Percentiles rank a stretch among this genome's conserved stretches.
Conservation (phyloP, 331 rosid species). For the Quercus lobata region DNA sequence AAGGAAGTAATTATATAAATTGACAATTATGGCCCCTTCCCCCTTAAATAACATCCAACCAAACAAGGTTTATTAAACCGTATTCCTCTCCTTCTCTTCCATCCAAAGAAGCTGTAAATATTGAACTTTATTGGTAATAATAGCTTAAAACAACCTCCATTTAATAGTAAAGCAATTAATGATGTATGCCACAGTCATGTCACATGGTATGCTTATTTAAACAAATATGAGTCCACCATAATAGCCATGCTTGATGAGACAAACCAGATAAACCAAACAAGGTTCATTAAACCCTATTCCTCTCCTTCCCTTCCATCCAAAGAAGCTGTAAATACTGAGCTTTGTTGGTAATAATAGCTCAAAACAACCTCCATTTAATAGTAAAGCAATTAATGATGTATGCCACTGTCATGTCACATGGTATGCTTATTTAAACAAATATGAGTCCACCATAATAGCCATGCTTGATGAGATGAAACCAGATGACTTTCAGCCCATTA, state of each 20-base stretch:
- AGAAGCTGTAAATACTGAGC: background rate
- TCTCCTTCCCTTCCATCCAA: no score
- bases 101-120: background rate
- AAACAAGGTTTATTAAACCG: no score
- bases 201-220: slow-evolving; percentile 8
- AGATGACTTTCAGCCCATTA: background rate
- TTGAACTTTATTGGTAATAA: background rate
- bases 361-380: background rate
- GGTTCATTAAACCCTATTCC: no score
- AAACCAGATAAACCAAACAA: no score
- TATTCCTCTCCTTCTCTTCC: no score
- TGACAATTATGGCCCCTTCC: no score
- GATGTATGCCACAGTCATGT: slow-evolving; percentile 7
- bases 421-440: slow-evolving; percentile 7
- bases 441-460: background rate
- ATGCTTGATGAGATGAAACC: background rate
- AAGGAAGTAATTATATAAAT: no score
- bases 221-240: background rate
- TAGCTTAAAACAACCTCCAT: background rate
- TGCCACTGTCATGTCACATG: slow-evolving; percentile 1
- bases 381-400: slow-evolving; percentile 6
- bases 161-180: slow-evolving; percentile 5
- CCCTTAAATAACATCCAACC: no score
- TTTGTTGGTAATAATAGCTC: background rate
- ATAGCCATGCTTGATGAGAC: slow-evolving; percentile 1